These are phyloP conservation scores for Zygosaccharomyces pseudorouxii DNA, from an alignment of 805 yeast genomes.

Conservation along the genomic window DNA sequence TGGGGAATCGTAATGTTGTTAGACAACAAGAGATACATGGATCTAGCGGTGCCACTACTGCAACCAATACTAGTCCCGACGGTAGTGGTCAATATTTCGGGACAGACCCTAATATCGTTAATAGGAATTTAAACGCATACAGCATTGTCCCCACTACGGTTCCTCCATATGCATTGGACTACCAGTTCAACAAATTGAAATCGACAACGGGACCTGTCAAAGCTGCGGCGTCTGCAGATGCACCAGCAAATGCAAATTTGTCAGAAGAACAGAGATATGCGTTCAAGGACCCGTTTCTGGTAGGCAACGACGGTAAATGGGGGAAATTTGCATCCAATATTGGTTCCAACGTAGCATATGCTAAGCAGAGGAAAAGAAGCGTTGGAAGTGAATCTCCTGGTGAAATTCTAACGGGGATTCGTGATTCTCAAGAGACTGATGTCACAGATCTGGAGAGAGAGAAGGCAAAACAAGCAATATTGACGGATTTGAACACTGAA, in stretches of 20 bases:
- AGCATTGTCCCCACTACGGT: conserved; percentile 41
- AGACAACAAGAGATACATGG: not conserved
- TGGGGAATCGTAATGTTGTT: not conserved
- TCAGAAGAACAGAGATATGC: conserved; percentile 5
- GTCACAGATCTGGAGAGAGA: conserved; percentile 14
- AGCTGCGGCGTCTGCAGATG: not conserved
- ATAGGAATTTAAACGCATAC: conserved; percentile 28
- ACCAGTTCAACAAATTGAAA: conserved; percentile 25
- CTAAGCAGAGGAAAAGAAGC: conserved; percentile 11
- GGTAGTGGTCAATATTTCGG: not conserved
- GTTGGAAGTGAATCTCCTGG: conserved; percentile 4
- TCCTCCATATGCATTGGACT: conserved; percentile 65
- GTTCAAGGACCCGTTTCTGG: conserved; percentile 35
- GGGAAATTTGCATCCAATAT: conserved; percentile 41
- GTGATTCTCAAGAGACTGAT: conserved; percentile 7
- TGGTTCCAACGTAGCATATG: conserved; percentile 30
- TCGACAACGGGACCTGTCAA: conserved; percentile 23
- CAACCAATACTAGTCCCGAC: not conserved
- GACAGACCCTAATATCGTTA: not conserved
- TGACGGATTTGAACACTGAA: conserved; percentile 43
- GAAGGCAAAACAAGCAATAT: conserved; percentile 21
- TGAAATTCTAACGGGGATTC: conserved; percentile 6
- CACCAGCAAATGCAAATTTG: not conserved
- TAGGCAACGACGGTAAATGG: conserved; percentile 46
- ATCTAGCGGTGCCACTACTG: not conserved